Evolutionary conservation across 306 rosid genomes (phyloP).

Genomic region (Prunus mongolica): DNA sequence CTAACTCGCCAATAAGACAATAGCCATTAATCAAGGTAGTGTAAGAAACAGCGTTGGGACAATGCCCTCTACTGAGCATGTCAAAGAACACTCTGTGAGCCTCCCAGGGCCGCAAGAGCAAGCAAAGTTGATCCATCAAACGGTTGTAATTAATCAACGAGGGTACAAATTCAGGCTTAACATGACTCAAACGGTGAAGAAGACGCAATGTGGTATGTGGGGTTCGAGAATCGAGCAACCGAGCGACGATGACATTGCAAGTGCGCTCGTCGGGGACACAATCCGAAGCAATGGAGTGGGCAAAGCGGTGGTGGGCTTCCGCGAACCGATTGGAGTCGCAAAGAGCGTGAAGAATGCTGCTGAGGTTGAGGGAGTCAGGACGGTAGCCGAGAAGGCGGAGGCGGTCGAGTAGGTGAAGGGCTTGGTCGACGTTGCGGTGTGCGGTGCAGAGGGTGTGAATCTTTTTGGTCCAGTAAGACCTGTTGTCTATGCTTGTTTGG

Average conservation of each 20-base stretch:
- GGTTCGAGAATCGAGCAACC: constrained; percentile 50
- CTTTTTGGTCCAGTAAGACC: constrained; percentile 42
- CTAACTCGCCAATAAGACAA: constrained; percentile 33
- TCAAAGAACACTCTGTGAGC: constrained; percentile 68
- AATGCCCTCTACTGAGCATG: constrained; percentile 65
- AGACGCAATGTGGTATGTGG: constrained; percentile 49
- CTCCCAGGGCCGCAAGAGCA: constrained; percentile 32
- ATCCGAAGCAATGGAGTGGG: constrained; percentile 41
- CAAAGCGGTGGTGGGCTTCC: constrained; percentile 65
- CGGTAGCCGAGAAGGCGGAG: constrained; percentile 48
- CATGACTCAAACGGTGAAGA: constrained; percentile 24
- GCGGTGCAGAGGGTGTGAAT: constrained; percentile 41
- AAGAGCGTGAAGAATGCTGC: constrained; percentile 57
- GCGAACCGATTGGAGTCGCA: constrained; percentile 62
- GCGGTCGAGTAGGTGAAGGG: constrained; percentile 42
- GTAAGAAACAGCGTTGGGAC: constrained; percentile 64
- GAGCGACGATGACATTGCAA: constrained; percentile 71
- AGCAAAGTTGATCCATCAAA: constrained; percentile 77
- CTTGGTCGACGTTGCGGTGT: constrained; percentile 40
- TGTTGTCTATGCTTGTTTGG: constrained; percentile 32
- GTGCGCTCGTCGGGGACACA: constrained; percentile 72
- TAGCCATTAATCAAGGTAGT: constrained; percentile 76
- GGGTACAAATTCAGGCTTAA: constrained; percentile 62
- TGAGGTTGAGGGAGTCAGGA: constrained; percentile 41
- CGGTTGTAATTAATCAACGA: constrained; percentile 71